These are phyloP conservation scores for Dactylis glomerata DNA, from an alignment of 176 grass and related monocot species.

Conservation along the genomic window DNA sequence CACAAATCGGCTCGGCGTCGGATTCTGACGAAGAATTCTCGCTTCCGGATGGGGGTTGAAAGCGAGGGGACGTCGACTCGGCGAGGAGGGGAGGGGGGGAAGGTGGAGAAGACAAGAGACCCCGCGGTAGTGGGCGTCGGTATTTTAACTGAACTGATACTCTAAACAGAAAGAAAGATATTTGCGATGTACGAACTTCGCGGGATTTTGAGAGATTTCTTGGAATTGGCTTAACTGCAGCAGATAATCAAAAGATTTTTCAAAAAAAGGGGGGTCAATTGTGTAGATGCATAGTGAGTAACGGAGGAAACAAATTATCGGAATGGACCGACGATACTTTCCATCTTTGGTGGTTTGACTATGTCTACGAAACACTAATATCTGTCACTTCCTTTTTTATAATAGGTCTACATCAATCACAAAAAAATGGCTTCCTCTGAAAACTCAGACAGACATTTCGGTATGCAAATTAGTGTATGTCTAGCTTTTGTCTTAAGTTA, in stretches of 20 bases:
- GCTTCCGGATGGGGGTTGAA: slow-evolving; percentile 41
- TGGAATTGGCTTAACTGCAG: background rate
- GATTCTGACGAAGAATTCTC: slow-evolving; percentile 52
- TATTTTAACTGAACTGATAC: slow-evolving; percentile 41
- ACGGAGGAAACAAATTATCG: background rate
- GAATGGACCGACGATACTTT: slow-evolving; percentile 21
- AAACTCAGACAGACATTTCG: too few species aligned
- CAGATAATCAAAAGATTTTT: background rate
- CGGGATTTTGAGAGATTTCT: background rate
- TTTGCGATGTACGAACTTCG: background rate
- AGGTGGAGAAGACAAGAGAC: slow-evolving; percentile 12
- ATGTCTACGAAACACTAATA: background rate
- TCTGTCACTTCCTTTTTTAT: background rate
- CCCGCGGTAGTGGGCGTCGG: slow-evolving; percentile 13
- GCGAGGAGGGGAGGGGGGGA: background rate
- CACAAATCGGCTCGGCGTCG: slow-evolving; percentile 16
- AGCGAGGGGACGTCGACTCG: slow-evolving; percentile 45
- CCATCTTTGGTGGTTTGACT: slow-evolving; percentile 20
- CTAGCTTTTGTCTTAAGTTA: too few species aligned
- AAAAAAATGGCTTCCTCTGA: too few species aligned
- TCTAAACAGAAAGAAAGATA: background rate
- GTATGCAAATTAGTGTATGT: too few species aligned
- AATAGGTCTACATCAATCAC: background rate
- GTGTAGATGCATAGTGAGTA: slow-evolving; percentile 2
- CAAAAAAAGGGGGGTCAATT: background rate